Percentiles rank a stretch among this genome's conserved stretches.
Conservation (phyloP, 805 yeast species). For the Lachancea mirantina region DNA sequence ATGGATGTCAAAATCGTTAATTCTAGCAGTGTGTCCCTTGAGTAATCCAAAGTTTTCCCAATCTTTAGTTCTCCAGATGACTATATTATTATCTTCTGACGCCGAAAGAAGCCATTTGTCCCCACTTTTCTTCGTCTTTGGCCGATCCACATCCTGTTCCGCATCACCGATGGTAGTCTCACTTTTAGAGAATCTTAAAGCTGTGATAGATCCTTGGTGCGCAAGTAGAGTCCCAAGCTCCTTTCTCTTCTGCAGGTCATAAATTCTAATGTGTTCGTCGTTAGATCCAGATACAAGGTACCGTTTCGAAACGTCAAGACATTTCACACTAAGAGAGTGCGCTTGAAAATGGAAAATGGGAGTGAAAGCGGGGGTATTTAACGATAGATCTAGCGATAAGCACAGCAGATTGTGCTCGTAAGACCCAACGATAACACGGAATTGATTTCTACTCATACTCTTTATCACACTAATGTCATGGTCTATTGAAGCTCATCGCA, state of each 20-base stretch:
- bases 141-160: conserved; percentile 16
- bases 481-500: conserved; percentile 5
- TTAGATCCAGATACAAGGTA: conserved; percentile 90
- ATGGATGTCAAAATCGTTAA: conserved; percentile 83
- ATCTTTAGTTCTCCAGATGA: conserved; percentile 92
- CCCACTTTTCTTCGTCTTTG: conserved; percentile 33
- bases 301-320: conserved; percentile 74
- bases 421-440: conserved; percentile 87
- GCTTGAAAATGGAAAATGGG: conserved; percentile 96
- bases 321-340: conserved; percentile 79
- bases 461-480: not conserved
- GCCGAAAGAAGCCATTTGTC: conserved; percentile 83
- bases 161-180: conserved; percentile 14
- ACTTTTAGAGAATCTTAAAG: conserved; percentile 62
- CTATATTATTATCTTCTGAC: conserved; percentile 82
- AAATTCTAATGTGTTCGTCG: conserved; percentile 91
- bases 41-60: conserved; percentile 89
- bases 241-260: conserved; percentile 87
- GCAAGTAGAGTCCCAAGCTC: conserved; percentile 86
- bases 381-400: conserved; percentile 60
- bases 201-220: conserved; percentile 83
- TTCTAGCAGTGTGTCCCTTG: conserved; percentile 81
- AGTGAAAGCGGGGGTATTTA: conserved; percentile 58
- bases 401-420: conserved; percentile 91
- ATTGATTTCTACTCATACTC: conserved; percentile 32